Base-by-base conservation (phyloP, 2,329 filamentous ascomycete species). In the Alternaria panax region DNA sequence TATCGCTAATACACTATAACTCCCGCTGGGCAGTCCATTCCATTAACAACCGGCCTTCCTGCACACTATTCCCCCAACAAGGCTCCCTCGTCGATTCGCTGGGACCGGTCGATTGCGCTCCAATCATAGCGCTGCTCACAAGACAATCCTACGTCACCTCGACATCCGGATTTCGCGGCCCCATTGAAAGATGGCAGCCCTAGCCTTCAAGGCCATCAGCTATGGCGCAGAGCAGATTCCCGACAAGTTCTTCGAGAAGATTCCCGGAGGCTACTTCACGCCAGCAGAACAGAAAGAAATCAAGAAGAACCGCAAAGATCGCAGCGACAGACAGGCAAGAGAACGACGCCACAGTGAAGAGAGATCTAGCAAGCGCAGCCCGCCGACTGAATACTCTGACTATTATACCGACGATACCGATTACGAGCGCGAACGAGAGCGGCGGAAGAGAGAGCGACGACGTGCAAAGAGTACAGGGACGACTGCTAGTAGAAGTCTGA, bases 151-250 rank as follows among this genome's bases (percentile, higher is more conserved):
- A 77, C 75, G 75, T 77, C 75, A 77, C 69, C 56, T 61, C 62
- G 46, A 57, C 65, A 67, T 59, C 62, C 60, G 52, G 72, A 65
- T 75, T 74, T 64, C 66, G 63, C 64, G 58, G 57, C 51, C 53
- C 58, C 54, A 40, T 66, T 62, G 63, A 64, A 72, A 60, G 22
- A 77, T 77, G 75, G 70, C 75, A 46, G 70, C 70, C 30, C 71
- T 79, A 50, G 76, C 75, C 30, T 71, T 78, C 55, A 78, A 78
- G 62, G 77, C 76, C n/a, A 66, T 79, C 28, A 68, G 67, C 57
- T 75, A 75, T 68, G 77, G 75, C 58, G 76, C 74, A 42, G 75
- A 78, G 57, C 73, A 72, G 63, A 76, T 78, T 56, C 76, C 76
- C 34, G 77, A 79, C 71, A 74, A 65, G 51, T 64, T 77, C 57